Conservation (phyloP, 768 basidiomycete genomes). For the Suillus americanus region DNA sequence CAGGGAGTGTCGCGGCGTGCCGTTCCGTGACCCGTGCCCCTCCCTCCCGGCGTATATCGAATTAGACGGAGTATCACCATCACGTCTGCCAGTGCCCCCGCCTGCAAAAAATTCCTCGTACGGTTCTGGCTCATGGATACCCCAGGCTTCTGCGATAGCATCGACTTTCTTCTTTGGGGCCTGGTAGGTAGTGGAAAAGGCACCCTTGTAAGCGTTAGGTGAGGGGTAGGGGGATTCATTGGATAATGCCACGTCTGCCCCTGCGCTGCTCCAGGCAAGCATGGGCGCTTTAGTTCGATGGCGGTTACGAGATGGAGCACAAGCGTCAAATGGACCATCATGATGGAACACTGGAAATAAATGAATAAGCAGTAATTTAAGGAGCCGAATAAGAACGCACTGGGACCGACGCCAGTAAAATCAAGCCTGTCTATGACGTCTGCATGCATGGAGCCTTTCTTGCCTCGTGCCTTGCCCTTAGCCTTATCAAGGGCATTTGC, state of each 20-base stretch:
- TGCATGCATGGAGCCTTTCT: slow-evolving; percentile 80
- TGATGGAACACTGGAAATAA: slow-evolving; percentile 77
- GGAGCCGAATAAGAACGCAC: slow-evolving; percentile 45
- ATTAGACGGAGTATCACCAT: slow-evolving; percentile 59
- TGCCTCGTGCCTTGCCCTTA: slow-evolving; percentile 49
- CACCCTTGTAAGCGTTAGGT: slow-evolving; percentile 36
- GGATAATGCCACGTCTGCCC: slow-evolving; percentile 41
- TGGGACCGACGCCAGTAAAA: slow-evolving; percentile 80
- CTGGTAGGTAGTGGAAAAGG: slow-evolving; percentile 51
- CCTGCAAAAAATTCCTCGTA: slow-evolving; percentile 89
- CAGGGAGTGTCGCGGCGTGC: slow-evolving; percentile 36
- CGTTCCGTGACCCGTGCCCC: slow-evolving; percentile 36
- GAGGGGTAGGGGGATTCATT: slow-evolving; percentile 52
- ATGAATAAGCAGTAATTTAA: slow-evolving; percentile 6
- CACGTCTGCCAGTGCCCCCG: slow-evolving; percentile 51
- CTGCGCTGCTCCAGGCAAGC: slow-evolving; percentile 64
- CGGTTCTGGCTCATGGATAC: slow-evolving; percentile 89
- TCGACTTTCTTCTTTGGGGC: slow-evolving; percentile 83
- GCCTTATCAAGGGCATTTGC: slow-evolving; percentile 43
- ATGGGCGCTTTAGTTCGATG: slow-evolving; percentile 80
- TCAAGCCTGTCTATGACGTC: slow-evolving; percentile 91
- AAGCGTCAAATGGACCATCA: slow-evolving; percentile 90
- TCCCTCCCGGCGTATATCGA: slow-evolving; percentile 72
- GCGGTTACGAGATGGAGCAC: slow-evolving; percentile 86
- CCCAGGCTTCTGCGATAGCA: slow-evolving; percentile 91